Evolutionary conservation across 768 basidiomycete species (phyloP), one percentile per base, ranked within the genome.

Genomic region (Fomitopsis serialis): DNA sequence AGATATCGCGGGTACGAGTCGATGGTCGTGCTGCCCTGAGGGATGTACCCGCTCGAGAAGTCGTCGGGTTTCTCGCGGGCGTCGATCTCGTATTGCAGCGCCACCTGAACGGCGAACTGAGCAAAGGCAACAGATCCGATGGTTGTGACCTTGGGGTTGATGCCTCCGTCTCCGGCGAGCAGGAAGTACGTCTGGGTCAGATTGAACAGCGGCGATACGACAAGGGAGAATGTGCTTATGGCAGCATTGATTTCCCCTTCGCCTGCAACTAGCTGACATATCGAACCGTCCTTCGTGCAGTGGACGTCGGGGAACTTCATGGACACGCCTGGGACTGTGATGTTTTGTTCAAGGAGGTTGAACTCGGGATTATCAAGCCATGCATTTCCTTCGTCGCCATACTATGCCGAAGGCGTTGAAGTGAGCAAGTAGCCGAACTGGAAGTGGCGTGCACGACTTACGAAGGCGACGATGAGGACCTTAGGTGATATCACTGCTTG

Each of bases 221-320:
- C 54, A 46, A 75, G 58, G 0, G 75, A 67, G 36, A 65, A 57
- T 42, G 70, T 62, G 10, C 56, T 15, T n/a, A 48, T 45, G 21
- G 73, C 74, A 0, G 75, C 74, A 57, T 77, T 75, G 62, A 77
- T 75, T 59, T 75, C 74, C 22, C 53, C 67, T 54, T 72, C 68
- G 3, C 69, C 72, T 4, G 70, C 70, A 29, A 66, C 69, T 9
- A 73, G 52, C 32, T 73, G 68, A 51, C 75, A 76, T 42, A 74
- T 63, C 10, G 59, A 53, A 3, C 68, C 68, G 22, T 61, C 55
- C 34, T 44, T 34, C 17, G 72, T 67, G 58, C 75, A 75, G 36
- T 68, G 67, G 11, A 67, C 65, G 47, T 71, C 49, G 1, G 73
- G 74, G 63, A 57, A 75, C 10, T 70, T 60, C 3, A 69, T 69